These are phyloP conservation scores for Fusarium algeriense DNA, from an alignment of 2,329 filamentous ascomycete genomes.

Conservation along the genomic window DNA sequence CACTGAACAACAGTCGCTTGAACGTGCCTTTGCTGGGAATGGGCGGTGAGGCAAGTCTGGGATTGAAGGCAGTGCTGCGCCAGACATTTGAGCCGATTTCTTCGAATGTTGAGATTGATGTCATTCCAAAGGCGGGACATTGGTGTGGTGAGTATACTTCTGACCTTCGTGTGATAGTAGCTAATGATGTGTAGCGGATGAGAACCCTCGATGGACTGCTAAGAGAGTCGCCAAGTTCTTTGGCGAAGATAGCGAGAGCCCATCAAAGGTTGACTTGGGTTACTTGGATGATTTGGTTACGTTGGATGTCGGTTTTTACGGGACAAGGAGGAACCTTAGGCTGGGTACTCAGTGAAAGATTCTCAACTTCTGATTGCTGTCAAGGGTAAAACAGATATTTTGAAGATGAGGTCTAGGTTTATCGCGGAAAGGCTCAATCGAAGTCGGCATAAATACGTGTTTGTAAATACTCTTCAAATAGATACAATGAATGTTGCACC, in stretches of 20 bases:
- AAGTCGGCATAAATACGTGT: neutral
- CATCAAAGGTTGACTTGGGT: slow-evolving; percentile 26
- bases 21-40: slow-evolving; percentile 40
- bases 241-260: slow-evolving; percentile 1
- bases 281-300: slow-evolving; percentile 38
- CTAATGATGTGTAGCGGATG: slow-evolving; percentile 36
- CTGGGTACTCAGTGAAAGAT: neutral
- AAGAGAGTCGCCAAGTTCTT: slow-evolving; percentile 37
- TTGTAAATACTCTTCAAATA: slow-evolving; percentile 23
- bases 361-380: too few relatives aligned
- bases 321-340: neutral
- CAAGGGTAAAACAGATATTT: rapidly evolving
- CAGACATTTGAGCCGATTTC: slow-evolving; percentile 25
- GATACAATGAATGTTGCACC: slow-evolving; percentile 28
- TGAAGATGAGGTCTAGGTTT: neutral
- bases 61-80: slow-evolving; percentile 5
- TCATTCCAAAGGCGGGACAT: slow-evolving; percentile 46
- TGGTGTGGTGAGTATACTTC: slow-evolving; percentile 41
- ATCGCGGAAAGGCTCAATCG: neutral
- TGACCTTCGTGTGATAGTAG: rapidly evolving
- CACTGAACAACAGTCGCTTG: slow-evolving; percentile 35
- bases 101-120: slow-evolving; percentile 28
- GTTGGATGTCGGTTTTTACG: slow-evolving; percentile 34
- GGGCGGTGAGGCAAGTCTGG: slow-evolving; percentile 47
- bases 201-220: slow-evolving; percentile 44